A percentile compares a stretch with the other conserved stretches of the same genome.
Conservation (phyloP, 768 basidiomycete genomes). For the Boletus insuetus region DNA sequence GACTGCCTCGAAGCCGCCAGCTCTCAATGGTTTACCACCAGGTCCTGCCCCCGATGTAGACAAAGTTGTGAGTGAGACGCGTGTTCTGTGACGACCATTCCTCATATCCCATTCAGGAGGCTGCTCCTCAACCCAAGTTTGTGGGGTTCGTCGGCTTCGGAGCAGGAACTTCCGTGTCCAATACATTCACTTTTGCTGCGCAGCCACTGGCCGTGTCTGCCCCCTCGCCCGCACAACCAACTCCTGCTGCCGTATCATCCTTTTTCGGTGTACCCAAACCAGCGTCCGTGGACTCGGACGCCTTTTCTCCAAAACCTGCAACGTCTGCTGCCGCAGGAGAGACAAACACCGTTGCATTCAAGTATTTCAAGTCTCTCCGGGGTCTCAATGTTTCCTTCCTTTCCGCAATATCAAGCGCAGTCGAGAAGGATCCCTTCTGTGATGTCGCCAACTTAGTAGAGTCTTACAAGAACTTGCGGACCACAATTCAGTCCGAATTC, state of each 20-base stretch:
- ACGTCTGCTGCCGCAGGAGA: slow-evolving; percentile 23
- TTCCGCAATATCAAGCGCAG: slow-evolving; percentile 51
- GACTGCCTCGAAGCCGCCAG: slow-evolving; percentile 19
- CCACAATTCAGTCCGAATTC: slow-evolving; percentile 54
- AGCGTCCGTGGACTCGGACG: slow-evolving; percentile 29
- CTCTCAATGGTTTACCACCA: slow-evolving; percentile 26
- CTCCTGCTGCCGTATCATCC: slow-evolving; percentile 23
- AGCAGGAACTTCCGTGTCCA: slow-evolving; percentile 25
- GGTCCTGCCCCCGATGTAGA: slow-evolving; percentile 19
- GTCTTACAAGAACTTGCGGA: slow-evolving; percentile 56
- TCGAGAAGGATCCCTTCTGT: slow-evolving; percentile 69
- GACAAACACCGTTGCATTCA: slow-evolving; percentile 37
- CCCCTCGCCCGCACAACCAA: slow-evolving; percentile 8
- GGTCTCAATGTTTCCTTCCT: slow-evolving; percentile 70
- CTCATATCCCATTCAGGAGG: slow-evolving; percentile 18
- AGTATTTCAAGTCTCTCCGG: slow-evolving; percentile 68
- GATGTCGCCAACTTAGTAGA: slow-evolving; percentile 57
- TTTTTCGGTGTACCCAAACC: not conserved
- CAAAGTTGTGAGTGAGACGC: slow-evolving; percentile 26
- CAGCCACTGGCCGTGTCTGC: slow-evolving; percentile 21
- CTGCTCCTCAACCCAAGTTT: slow-evolving; percentile 44
- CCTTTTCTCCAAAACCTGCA: slow-evolving; percentile 13
- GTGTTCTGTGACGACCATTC: slow-evolving; percentile 11
- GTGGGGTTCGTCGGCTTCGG: slow-evolving; percentile 55
- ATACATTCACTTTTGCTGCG: slow-evolving; percentile 41